Conservation (phyloP, 2,329 filamentous ascomycete genomes). For the Fusarium multiceps region DNA sequence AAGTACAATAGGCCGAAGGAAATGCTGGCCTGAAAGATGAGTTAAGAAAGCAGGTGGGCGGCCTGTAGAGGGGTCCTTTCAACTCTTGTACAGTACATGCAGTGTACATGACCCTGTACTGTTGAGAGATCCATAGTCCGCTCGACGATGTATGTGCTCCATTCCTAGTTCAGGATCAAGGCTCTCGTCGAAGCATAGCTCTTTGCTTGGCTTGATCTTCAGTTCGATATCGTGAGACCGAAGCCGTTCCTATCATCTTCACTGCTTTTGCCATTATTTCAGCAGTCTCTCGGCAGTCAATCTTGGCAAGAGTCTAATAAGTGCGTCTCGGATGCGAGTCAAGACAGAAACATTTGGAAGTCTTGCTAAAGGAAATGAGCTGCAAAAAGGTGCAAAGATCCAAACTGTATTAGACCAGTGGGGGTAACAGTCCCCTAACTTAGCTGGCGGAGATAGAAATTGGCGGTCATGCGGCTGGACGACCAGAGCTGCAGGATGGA, state of each 20-base stretch:
- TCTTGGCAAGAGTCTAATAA: not conserved
- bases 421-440: slow-evolving; percentile 14
- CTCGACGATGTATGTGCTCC: slow-evolving; percentile 31
- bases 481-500: slow-evolving; percentile 35
- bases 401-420: slow-evolving; percentile 21
- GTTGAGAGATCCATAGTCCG: slow-evolving; percentile 24
- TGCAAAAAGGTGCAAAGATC: slow-evolving; percentile 14
- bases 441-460: slow-evolving; percentile 25
- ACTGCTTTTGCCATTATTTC: not conserved
- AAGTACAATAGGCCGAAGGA: slow-evolving; percentile 11
- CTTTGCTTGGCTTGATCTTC: slow-evolving; percentile 13
- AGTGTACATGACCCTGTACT: slow-evolving; percentile 7
- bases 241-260: not conserved
- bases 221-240: not conserved
- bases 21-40: slow-evolving; percentile 37
- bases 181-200: not conserved
- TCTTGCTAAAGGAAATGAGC: not conserved
- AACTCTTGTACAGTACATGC: slow-evolving; percentile 17
- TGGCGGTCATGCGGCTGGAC: slow-evolving; percentile 39
- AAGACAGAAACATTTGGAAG: slow-evolving; percentile 1
- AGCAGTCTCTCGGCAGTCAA: not conserved
- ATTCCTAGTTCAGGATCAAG: slow-evolving; percentile 32
- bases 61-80: slow-evolving; percentile 33
- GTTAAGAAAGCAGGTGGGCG: slow-evolving; percentile 36
- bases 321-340: slow-evolving; percentile 19